Percentiles rank a stretch among this genome's conserved stretches.
Evolutionary conservation across 176 grass and related monocot genomes (phyloP).

Genomic region (Phragmites australis): DNA sequence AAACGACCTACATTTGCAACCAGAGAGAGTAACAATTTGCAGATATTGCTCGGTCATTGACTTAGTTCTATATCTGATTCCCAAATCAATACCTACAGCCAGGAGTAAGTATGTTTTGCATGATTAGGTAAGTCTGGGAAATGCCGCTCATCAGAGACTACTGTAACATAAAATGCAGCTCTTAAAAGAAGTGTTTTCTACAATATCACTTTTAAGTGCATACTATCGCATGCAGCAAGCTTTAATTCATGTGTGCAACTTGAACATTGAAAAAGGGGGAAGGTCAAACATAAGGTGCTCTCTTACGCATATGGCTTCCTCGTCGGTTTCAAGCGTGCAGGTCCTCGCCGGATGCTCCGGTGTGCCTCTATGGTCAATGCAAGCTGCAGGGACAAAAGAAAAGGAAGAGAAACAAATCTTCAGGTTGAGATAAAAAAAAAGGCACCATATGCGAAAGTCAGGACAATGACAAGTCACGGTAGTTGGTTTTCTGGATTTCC

Average conservation of each 20-base stretch:
- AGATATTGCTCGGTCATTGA: background rate
- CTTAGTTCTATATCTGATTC: background rate
- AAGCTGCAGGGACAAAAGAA: constrained; percentile 44
- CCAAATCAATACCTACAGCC: background rate
- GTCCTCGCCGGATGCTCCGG: constrained; percentile 79
- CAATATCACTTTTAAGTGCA: background rate
- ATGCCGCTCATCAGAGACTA: background rate
- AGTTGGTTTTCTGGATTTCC: background rate
- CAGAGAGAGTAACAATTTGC: no score
- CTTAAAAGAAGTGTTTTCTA: background rate
- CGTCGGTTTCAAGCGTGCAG: constrained; percentile 79
- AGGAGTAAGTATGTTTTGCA: background rate
- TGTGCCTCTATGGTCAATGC: constrained; percentile 97
- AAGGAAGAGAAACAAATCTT: background rate
- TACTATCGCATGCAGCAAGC: background rate
- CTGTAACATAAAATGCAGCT: background rate
- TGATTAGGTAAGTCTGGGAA: background rate
- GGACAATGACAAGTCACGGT: background rate
- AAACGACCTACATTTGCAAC: no score
- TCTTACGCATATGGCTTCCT: constrained; percentile 76
- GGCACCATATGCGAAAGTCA: background rate
- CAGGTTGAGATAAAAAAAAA: background rate
- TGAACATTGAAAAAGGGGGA: background rate
- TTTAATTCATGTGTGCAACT: background rate
- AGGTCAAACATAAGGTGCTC: background rate